Evolutionary conservation across 306 rosid species (phyloP).

Genomic region (Pyrus betulifolia): DNA sequence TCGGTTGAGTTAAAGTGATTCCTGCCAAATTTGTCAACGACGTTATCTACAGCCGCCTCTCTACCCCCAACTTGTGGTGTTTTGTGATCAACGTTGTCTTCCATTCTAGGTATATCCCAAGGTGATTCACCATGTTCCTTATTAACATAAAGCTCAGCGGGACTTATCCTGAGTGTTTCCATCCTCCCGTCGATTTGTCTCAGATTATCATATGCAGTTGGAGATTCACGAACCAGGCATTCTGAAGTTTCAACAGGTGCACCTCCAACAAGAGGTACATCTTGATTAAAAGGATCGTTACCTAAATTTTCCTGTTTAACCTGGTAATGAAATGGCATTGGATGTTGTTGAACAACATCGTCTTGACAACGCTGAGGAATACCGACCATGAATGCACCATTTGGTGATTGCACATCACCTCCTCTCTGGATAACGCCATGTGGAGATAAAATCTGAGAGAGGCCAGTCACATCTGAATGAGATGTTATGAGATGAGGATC

Average conservation of each 20-base stretch:
- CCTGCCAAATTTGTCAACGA: slow-evolving; percentile 20
- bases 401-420: slow-evolving; percentile 33
- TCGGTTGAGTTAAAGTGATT: slow-evolving; percentile 22
- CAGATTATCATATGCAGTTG: slow-evolving; percentile 37
- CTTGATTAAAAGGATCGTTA: slow-evolving; percentile 25
- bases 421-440: slow-evolving; percentile 30
- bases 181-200: slow-evolving; percentile 48
- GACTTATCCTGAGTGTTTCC: slow-evolving; percentile 30
- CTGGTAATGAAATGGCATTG: slow-evolving; percentile 29
- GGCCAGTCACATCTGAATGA: slow-evolving; percentile 24
- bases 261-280: slow-evolving; percentile 27
- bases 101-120: slow-evolving; percentile 28
- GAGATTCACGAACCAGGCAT: slow-evolving; percentile 31
- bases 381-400: slow-evolving; percentile 26
- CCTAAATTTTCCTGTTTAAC: slow-evolving; percentile 25
- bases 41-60: slow-evolving; percentile 39
- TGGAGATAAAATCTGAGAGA: slow-evolving; percentile 24
- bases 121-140: slow-evolving; percentile 31
- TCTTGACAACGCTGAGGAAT: slow-evolving; percentile 29
- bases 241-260: slow-evolving; percentile 35
- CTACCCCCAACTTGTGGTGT: slow-evolving; percentile 21
- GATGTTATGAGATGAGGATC: slow-evolving; percentile 39
- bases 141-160: slow-evolving; percentile 30
- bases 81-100: slow-evolving; percentile 32
- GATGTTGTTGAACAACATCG: slow-evolving; percentile 29